phyloP scores from a whole-genome alignment of 305 asterid species.

The Caryopteris hybrid region DNA sequence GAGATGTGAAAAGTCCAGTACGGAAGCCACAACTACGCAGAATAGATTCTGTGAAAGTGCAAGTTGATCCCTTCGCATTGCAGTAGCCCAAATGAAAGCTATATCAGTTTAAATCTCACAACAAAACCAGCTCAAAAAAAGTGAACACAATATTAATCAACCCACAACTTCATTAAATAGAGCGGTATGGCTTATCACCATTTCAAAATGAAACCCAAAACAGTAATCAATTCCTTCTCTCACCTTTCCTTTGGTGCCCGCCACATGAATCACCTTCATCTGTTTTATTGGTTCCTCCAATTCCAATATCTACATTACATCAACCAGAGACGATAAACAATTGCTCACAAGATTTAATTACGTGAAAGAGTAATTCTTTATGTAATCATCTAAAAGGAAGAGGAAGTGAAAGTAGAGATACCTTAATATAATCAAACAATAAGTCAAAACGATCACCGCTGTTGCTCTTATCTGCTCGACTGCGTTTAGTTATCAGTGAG shows the following conservation, averaged over 20 bases:
- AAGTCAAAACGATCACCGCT: conserved; percentile 70
- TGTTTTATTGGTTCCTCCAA: conserved; percentile 75
- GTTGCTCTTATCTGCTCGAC: conserved; percentile 86
- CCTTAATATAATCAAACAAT: conserved; percentile 77
- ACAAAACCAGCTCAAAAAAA: background rate
- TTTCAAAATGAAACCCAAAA: background rate
- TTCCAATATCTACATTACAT: conserved; percentile 59
- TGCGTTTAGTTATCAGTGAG: conserved; percentile 75
- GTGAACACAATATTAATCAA: background rate
- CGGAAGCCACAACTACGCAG: conserved; percentile 84
- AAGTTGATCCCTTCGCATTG: conserved; percentile 85
- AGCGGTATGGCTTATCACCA: background rate
- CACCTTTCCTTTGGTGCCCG: conserved; percentile 99
- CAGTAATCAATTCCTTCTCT: background rate
- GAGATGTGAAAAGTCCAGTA: conserved; percentile 96
- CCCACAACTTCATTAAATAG: background rate
- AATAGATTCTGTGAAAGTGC: conserved; percentile 80
- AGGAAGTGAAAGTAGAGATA: conserved; percentile 15
- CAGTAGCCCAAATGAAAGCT: conserved; percentile 24
- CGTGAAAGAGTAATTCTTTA: background rate
- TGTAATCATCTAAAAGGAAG: background rate
- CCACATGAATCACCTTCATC: conserved; percentile 95
- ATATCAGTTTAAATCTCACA: conserved; percentile 12
- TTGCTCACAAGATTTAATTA: background rate
- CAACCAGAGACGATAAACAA: conserved; percentile 8